Evolutionary conservation across 176 grass and related monocot species (phyloP).

Genomic region (Paspalum vaginatum): DNA sequence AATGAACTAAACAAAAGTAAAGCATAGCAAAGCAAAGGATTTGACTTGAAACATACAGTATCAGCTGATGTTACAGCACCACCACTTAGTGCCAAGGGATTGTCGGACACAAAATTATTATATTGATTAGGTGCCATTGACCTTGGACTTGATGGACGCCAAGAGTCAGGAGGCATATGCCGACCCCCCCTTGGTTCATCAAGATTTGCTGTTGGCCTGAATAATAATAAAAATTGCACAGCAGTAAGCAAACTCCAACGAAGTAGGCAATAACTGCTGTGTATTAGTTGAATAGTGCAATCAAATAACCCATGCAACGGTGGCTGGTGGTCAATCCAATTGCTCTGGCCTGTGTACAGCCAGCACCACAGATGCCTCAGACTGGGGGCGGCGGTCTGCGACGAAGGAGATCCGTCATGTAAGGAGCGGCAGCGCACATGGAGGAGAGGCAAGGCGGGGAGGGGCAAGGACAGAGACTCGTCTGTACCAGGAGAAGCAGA

Average conservation of each 20-base stretch:
- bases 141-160: constrained; percentile 73
- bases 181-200: constrained; percentile 75
- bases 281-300: too few species aligned
- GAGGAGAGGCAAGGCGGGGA: too few species aligned
- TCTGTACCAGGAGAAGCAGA: too few species aligned
- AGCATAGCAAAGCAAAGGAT: constrained; percentile 24
- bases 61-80: constrained; percentile 60
- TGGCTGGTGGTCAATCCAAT: too few species aligned
- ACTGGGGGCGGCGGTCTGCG: too few species aligned
- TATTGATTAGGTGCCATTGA: constrained; percentile 67
- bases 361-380: too few species aligned
- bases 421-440: too few species aligned
- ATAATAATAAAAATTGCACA: constrained; percentile 28
- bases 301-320: too few species aligned
- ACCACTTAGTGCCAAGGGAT: constrained; percentile 49
- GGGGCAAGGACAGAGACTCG: too few species aligned
- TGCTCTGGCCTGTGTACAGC: too few species aligned
- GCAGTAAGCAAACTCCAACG: constrained; percentile 16
- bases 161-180: constrained; percentile 64
- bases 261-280: neutral
- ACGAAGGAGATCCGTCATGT: too few species aligned
- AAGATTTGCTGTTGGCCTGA: constrained; percentile 86
- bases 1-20: constrained; percentile 31
- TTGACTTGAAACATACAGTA: constrained; percentile 54
- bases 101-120: constrained; percentile 70